These are phyloP conservation scores for Coprinellus micaceus DNA, from an alignment of 768 basidiomycete genomes.

Conservation along the genomic window DNA sequence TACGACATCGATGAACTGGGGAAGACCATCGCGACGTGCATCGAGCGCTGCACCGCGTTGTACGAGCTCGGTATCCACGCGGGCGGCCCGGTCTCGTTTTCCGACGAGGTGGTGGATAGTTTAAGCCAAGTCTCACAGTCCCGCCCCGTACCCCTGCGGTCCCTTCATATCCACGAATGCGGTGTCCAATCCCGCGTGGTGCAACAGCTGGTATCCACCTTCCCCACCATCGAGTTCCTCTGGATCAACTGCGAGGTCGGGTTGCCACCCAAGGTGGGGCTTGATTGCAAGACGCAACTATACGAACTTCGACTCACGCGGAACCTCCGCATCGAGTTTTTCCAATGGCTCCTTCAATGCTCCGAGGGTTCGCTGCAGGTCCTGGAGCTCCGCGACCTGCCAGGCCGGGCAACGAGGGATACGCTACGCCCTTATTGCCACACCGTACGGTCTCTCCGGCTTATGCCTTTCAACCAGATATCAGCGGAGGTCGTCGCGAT, in stretches of 20 bases:
- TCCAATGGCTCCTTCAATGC: conserved; percentile 9
- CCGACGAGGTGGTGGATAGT: background rate
- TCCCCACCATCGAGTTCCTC: background rate
- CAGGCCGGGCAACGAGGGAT: conserved; percentile 20
- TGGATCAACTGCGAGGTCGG: background rate
- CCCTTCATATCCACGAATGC: background rate
- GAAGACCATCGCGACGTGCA: background rate
- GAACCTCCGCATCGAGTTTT: conserved; percentile 18
- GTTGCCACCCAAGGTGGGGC: background rate
- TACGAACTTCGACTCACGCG: conserved; percentile 41
- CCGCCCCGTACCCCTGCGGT: background rate
- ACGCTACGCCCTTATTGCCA: conserved; percentile 28
- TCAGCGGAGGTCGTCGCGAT: conserved; percentile 30
- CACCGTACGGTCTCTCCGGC: conserved; percentile 40
- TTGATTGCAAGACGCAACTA: conserved; percentile 14
- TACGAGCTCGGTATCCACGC: background rate
- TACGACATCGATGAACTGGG: background rate
- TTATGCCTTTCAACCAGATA: conserved; percentile 31
- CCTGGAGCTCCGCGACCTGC: conserved; percentile 36
- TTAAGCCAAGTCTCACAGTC: background rate
- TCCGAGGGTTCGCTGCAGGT: conserved; percentile 27
- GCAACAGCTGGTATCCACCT: background rate
- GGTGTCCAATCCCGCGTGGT: background rate
- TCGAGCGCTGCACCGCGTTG: background rate
- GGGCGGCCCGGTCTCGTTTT: background rate